Evolutionary conservation across 2,329 filamentous ascomycete species (phyloP).

Genomic region (Fusarium sp.): DNA sequence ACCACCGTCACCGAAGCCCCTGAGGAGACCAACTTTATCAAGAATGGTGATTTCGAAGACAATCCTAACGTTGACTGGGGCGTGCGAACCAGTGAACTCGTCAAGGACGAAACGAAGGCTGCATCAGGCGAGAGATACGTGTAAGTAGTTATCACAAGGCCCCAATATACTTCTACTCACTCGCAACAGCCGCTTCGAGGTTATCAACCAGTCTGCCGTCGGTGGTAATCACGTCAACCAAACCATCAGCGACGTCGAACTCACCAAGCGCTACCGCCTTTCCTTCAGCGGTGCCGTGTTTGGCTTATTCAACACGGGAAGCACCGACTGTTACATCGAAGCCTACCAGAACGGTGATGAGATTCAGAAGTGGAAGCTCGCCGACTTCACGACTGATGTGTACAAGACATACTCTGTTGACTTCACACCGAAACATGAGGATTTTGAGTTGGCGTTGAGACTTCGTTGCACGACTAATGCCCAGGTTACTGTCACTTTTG

Average conservation of each 20-base stretch:
- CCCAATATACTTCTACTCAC: accelerated
- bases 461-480: background rate
- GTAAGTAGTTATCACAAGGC: background rate
- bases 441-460: background rate
- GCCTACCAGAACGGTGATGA: too few species aligned
- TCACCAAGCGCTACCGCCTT: background rate
- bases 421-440: background rate
- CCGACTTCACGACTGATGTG: accelerated
- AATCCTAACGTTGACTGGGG: background rate
- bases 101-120: background rate
- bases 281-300: background rate
- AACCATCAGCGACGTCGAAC: background rate
- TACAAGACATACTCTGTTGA: accelerated
- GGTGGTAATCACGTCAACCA: constrained; percentile 8
- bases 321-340: too few species aligned
- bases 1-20: background rate
- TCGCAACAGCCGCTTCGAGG: background rate
- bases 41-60: constrained; percentile 4
- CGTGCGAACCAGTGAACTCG: background rate
- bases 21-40: background rate
- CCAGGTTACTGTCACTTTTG: background rate
- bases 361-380: background rate
- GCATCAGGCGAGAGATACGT: background rate
- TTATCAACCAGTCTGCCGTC: background rate
- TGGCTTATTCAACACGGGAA: background rate